phyloP scores from a whole-genome alignment of 495 filamentous ascomycete species.

The Tuber microsphaerosporum region DNA sequence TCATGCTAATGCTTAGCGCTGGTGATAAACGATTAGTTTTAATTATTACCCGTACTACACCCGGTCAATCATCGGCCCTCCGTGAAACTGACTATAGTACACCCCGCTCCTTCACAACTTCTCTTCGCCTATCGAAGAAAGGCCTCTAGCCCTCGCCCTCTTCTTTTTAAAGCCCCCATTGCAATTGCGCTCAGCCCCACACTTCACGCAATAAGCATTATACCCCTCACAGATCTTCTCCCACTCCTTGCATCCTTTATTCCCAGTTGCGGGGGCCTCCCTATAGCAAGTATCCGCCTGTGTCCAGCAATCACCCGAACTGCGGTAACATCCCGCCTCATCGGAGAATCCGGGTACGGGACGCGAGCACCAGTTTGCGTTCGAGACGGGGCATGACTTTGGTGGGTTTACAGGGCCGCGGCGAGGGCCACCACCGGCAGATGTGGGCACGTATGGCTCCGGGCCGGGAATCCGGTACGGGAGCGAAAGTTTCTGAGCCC shows the following conservation, averaged over 20 bases:
- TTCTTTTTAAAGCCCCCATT: background rate
- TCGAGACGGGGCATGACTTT: slow-evolving; percentile 52
- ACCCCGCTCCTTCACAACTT: background rate
- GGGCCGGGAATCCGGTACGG: slow-evolving; percentile 59
- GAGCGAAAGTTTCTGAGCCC: slow-evolving; percentile 41
- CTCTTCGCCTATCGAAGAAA: background rate
- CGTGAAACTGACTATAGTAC: too few species aligned
- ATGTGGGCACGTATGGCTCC: slow-evolving; percentile 44
- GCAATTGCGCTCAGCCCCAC: slow-evolving; percentile 14
- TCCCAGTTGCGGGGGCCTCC: slow-evolving; percentile 53
- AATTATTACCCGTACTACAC: too few species aligned
- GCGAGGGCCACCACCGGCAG: slow-evolving; percentile 12
- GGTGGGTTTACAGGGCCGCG: slow-evolving; percentile 37
- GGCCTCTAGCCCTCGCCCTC: background rate
- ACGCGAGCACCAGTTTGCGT: slow-evolving; percentile 64
- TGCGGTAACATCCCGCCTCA: slow-evolving; percentile 52
- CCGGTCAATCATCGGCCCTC: background rate
- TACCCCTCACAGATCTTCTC: slow-evolving; percentile 51
- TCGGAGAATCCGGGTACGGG: slow-evolving; percentile 52
- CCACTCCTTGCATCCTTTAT: slow-evolving; percentile 54
- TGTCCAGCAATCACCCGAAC: slow-evolving; percentile 50
- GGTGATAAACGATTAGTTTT: background rate
- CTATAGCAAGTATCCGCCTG: slow-evolving; percentile 55
- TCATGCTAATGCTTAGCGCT: background rate
- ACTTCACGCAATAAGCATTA: slow-evolving; percentile 14